These are phyloP conservation scores for Saturnispora zaruensis DNA, from an alignment of 805 yeast genomes.

Conservation along the genomic window DNA sequence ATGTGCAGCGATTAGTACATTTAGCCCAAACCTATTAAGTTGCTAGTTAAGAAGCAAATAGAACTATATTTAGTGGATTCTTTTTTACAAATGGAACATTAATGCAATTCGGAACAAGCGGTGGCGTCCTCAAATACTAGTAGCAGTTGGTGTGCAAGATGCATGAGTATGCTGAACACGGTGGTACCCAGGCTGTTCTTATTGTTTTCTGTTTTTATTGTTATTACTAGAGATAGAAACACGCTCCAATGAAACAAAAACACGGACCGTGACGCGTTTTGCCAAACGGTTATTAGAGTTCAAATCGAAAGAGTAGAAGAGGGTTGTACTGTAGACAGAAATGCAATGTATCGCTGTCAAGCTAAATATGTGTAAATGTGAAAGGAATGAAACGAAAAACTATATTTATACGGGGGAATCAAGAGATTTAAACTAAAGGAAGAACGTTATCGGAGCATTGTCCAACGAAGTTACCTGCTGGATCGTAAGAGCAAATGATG, in stretches of 20 bases:
- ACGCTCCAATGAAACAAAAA: background rate
- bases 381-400: background rate
- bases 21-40: too few relatives aligned
- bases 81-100: background rate
- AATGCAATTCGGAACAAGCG: background rate
- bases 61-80: too few relatives aligned
- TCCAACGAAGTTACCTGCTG: conserved; percentile 66
- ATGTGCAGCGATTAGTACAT: too few relatives aligned
- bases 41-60: too few relatives aligned
- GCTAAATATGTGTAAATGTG: background rate
- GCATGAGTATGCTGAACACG: background rate
- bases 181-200: background rate
- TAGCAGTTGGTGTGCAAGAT: background rate
- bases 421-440: conserved; percentile 13
- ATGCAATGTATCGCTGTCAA: background rate
- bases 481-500: conserved; percentile 66
- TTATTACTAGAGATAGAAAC: background rate
- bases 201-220: background rate
- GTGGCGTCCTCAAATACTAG: background rate
- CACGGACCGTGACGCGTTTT: background rate
- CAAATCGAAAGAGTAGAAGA: too few relatives aligned
- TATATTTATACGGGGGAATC: background rate
- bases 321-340: too few relatives aligned
- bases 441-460: conserved; percentile 32
- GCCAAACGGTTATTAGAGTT: too few relatives aligned